These are phyloP conservation scores for Coemansia sp. DNA, from an alignment of 192 early-diverging fungal genomes.

Conservation along the genomic window DNA sequence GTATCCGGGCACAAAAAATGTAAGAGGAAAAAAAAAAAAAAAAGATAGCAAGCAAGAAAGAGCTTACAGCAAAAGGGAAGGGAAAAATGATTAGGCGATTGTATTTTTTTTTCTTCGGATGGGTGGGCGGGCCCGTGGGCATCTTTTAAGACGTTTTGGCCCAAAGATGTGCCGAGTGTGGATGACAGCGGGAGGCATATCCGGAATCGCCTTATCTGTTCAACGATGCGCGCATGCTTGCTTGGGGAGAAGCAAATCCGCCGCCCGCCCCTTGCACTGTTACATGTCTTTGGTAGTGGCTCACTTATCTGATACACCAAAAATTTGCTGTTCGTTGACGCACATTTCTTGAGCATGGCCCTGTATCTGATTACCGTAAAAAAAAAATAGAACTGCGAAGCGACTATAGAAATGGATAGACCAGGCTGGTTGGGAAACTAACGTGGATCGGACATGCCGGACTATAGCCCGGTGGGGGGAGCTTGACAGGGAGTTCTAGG, in stretches of 20 bases:
- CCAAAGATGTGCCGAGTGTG: background rate
- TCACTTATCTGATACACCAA: background rate
- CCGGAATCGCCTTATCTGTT: constrained; percentile 5
- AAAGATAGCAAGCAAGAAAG: background rate
- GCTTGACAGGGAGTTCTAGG: background rate
- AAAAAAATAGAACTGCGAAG: background rate
- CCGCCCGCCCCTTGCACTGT: background rate
- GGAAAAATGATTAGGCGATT: background rate
- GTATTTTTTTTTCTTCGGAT: background rate
- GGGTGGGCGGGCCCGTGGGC: constrained; percentile 3
- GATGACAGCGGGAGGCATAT: background rate
- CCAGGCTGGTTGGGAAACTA: background rate
- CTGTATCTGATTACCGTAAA: background rate
- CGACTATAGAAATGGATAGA: background rate
- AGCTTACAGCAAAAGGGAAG: background rate
- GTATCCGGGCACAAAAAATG: background rate
- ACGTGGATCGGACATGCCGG: constrained; percentile 5
- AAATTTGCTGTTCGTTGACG: background rate
- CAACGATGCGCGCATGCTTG: background rate
- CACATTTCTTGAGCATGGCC: background rate
- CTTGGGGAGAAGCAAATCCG: background rate
- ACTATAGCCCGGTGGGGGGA: background rate
- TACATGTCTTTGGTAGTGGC: background rate
- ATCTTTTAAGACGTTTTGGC: background rate
- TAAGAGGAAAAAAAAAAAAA: background rate